phyloP scores from a whole-genome alignment of 495 filamentous ascomycete genomes.

The Hypoxylon trugodes region DNA sequence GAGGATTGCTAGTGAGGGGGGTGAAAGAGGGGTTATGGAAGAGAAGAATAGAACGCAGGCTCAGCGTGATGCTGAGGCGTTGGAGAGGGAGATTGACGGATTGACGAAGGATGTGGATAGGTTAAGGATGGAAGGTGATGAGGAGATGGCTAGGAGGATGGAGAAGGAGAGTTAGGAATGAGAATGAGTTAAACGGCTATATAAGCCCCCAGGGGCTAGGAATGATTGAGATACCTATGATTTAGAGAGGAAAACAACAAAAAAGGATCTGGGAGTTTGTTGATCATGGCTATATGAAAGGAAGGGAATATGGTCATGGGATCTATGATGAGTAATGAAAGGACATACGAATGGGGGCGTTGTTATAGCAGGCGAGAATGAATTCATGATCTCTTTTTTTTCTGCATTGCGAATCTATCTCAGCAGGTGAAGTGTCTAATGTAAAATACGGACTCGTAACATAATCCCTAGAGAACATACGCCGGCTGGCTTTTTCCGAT shows the following conservation, averaged over 20 bases:
- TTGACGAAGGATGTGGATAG: conserved; percentile 15
- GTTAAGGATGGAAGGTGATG: conserved; percentile 35
- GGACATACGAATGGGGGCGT: neutral
- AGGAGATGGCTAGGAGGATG: conserved; percentile 29
- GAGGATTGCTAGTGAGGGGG: too few species aligned
- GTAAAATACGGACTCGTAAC: neutral
- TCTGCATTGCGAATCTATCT: neutral
- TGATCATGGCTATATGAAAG: neutral
- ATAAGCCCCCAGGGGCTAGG: too few species aligned
- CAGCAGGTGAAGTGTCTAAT: neutral
- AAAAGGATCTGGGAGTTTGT: neutral
- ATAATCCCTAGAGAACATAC: neutral
- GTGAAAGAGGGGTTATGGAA: neutral
- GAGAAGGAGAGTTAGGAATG: conserved; percentile 15
- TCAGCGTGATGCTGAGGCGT: conserved; percentile 1
- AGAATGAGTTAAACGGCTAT: too few species aligned
- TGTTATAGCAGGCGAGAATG: neutral
- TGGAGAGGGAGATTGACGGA: conserved; percentile 30
- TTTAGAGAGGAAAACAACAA: neutral
- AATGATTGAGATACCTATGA: neutral
- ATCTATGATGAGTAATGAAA: neutral
- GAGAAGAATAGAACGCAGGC: neutral
- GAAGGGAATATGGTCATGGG: neutral
- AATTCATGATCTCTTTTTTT: neutral
- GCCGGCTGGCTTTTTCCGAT: neutral